A percentile compares a stretch with the other conserved stretches of the same genome.
phyloP scores from a whole-genome alignment of 148 eudicot genomes.

The Silene latifolia region DNA sequence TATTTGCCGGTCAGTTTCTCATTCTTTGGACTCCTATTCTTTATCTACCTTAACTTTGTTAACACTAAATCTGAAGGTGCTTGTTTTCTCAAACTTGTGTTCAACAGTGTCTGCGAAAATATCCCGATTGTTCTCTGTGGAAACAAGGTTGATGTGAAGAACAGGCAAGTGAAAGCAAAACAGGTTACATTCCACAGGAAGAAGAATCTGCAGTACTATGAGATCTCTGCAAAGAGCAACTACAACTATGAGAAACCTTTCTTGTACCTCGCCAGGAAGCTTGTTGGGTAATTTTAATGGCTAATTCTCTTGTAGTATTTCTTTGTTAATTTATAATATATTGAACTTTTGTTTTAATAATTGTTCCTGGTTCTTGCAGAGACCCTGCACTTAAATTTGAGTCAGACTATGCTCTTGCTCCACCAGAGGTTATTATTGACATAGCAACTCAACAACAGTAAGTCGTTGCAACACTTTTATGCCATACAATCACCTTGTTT shows the following conservation, averaged over 20 bases:
- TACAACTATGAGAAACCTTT: constrained; percentile 43
- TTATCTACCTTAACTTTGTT: not conserved
- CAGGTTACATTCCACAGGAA: constrained; percentile 40
- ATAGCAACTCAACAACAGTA: constrained; percentile 8
- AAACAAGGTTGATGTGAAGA: constrained; percentile 37
- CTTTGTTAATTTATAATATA: not conserved
- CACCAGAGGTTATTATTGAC: constrained; percentile 23
- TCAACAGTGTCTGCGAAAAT: constrained; percentile 31
- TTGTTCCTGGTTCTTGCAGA: not conserved
- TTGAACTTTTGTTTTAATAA: not conserved
- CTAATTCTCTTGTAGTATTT: not conserved
- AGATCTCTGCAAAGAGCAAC: constrained; percentile 42
- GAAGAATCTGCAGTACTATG: constrained; percentile 40
- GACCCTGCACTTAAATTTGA: not conserved
- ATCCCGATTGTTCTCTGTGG: constrained; percentile 41
- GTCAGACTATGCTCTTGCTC: constrained; percentile 2
- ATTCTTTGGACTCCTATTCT: not conserved
- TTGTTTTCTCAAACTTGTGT: not conserved
- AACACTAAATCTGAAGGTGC: not conserved
- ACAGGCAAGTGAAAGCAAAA: constrained; percentile 39
- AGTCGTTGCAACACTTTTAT: not conserved
- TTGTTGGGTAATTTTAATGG: constrained; percentile 28
- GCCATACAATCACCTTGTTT: not conserved
- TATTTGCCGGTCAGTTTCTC: constrained; percentile 18
- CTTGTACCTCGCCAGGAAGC: constrained; percentile 41